Evolutionary conservation across 805 yeast genomes (phyloP).

Genomic region (Schwanniomyces sp.): DNA sequence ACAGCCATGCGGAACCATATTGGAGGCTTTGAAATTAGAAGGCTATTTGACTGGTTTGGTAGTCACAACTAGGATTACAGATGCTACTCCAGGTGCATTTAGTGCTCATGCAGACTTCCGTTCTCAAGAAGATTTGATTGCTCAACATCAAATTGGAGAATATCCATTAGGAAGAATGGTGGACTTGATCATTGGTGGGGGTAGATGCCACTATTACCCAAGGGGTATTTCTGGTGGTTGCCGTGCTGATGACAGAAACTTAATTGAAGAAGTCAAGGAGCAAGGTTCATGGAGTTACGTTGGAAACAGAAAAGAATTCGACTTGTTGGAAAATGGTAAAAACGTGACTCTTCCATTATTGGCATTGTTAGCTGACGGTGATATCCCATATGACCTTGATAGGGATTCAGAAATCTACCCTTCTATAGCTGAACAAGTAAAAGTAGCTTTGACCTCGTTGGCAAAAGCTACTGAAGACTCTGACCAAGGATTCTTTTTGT

Average conservation of each 20-base stretch:
- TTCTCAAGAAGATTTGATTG: constrained; percentile 79
- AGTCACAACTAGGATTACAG: constrained; percentile 89
- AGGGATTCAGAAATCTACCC: constrained; percentile 64
- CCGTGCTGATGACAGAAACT: constrained; percentile 67
- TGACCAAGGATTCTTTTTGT: constrained; percentile 80
- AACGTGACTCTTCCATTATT: constrained; percentile 75
- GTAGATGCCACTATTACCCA: constrained; percentile 80
- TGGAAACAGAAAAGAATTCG: constrained; percentile 59
- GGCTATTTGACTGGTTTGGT: constrained; percentile 88
- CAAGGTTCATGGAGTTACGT: constrained; percentile 64
- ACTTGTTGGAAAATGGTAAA: constrained; percentile 50
- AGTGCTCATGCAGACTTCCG: constrained; percentile 77
- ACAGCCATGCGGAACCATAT: constrained; percentile 81
- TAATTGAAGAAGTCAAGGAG: constrained; percentile 60
- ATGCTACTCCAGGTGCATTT: constrained; percentile 94
- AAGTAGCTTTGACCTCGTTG: constrained; percentile 70
- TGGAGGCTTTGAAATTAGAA: constrained; percentile 81
- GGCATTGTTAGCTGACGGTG: constrained; percentile 70
- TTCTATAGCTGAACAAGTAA: constrained; percentile 74
- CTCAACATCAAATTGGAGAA: constrained; percentile 81
- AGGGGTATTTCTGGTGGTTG: constrained; percentile 53
- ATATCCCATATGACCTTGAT: constrained; percentile 85
- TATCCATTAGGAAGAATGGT: constrained; percentile 78
- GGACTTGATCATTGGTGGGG: constrained; percentile 89
- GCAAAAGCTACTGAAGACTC: constrained; percentile 65